Conservation (phyloP, 305 asterid species). For the Fraxinus ornus region DNA sequence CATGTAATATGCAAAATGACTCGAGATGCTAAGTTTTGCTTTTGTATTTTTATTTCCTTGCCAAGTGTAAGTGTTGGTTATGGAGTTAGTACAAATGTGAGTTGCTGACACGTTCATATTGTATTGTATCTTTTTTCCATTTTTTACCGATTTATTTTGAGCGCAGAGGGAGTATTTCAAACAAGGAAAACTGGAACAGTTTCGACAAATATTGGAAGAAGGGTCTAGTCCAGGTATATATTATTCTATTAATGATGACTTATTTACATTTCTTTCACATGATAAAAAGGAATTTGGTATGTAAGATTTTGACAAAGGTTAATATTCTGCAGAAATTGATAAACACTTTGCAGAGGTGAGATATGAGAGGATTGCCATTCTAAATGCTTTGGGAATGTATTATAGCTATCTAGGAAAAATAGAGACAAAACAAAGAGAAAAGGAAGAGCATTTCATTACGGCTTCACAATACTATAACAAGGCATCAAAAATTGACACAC, state of each 20-base stretch:
- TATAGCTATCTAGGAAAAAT: slow-evolving; percentile 84
- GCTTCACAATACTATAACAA: slow-evolving; percentile 92
- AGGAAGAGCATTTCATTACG: slow-evolving; percentile 78
- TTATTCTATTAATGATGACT: background rate
- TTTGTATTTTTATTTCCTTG: slow-evolving; percentile 8
- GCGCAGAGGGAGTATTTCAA: slow-evolving; percentile 95
- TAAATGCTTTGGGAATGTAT: slow-evolving; percentile 94
- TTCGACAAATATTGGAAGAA: slow-evolving; percentile 90
- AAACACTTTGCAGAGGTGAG: slow-evolving; percentile 91
- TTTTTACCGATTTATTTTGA: slow-evolving; percentile 21
- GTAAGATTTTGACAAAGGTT: slow-evolving; percentile 13
- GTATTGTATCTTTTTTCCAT: background rate
- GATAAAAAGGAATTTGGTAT: background rate
- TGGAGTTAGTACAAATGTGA: background rate
- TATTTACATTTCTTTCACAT: slow-evolving; percentile 7
- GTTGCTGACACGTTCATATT: slow-evolving; percentile 12
- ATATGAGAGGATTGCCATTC: slow-evolving; percentile 91
- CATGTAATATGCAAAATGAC: slow-evolving; percentile 8
- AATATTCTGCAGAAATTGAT: slow-evolving; percentile 75
- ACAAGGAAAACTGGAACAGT: slow-evolving; percentile 88
- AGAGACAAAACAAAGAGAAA: slow-evolving; percentile 82
- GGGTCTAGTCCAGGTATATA: slow-evolving; percentile 91
- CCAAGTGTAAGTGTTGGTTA: slow-evolving; percentile 13
- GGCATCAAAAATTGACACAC: slow-evolving; percentile 96
- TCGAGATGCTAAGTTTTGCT: background rate